Percentiles rank a stretch among this genome's conserved stretches.
phyloP scores from a whole-genome alignment of 2,329 filamentous ascomycete species.

The Blastomyces percursus region DNA sequence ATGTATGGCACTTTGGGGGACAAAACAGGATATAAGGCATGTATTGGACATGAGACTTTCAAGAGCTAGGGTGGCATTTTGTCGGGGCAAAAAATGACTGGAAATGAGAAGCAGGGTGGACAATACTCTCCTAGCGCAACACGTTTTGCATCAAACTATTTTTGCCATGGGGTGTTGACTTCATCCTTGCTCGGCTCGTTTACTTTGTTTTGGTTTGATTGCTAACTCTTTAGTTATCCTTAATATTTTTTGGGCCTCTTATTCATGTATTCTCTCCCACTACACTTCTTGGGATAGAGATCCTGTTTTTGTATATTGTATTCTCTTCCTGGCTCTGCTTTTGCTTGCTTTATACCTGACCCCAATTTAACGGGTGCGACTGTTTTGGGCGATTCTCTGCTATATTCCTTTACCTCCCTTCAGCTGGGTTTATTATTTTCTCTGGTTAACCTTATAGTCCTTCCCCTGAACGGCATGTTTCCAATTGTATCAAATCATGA shows the following conservation, averaged over 20 bases:
- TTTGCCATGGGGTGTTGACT: neutral
- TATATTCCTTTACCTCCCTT: neutral
- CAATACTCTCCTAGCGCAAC: neutral
- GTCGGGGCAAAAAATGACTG: neutral
- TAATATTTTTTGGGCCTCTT: neutral
- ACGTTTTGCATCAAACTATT: neutral
- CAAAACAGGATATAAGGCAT: neutral
- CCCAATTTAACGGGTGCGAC: neutral
- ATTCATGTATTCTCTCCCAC: slow-evolving; percentile 1
- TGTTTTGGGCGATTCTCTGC: neutral
- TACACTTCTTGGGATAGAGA: neutral
- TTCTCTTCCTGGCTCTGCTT: neutral
- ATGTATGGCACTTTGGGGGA: neutral
- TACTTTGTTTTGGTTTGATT: neutral
- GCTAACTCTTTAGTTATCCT: neutral
- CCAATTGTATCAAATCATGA: neutral
- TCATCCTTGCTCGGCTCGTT: neutral
- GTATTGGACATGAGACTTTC: neutral
- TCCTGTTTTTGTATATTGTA: slow-evolving; percentile 1
- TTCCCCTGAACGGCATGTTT: neutral
- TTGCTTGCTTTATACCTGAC: slow-evolving; percentile 2
- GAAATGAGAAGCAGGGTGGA: neutral
- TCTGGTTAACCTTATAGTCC: neutral
- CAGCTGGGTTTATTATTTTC: neutral
- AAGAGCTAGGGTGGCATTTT: neutral